phyloP scores from a whole-genome alignment of 139 green algal species.

The Tetraselmis chui region DNA sequence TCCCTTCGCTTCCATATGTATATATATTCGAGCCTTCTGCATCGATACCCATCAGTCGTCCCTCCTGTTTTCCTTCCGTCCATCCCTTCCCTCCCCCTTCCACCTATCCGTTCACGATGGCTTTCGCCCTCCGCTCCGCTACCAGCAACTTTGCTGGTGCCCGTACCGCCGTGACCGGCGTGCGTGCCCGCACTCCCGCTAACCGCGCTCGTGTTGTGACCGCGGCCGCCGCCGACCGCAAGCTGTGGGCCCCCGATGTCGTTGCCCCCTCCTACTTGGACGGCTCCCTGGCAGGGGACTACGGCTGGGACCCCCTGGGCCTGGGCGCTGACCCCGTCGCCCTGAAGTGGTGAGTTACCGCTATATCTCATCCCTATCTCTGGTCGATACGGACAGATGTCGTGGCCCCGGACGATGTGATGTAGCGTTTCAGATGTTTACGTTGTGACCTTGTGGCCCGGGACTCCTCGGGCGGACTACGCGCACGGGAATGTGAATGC shows the following conservation, averaged over 20 bases:
- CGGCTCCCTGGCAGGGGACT: conserved; percentile 17
- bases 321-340: conserved; percentile 6
- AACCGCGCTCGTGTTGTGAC: background rate
- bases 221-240: conserved; percentile 6
- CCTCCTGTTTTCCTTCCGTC: background rate
- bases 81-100: background rate
- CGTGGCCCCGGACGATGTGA: too few relatives aligned
- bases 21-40: too few relatives aligned
- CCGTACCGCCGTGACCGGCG: background rate
- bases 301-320: conserved; percentile 22
- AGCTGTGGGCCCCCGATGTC: conserved; percentile 10
- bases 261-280: conserved; percentile 14
- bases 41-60: background rate
- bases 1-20: background rate
- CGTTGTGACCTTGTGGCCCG: too few relatives aligned
- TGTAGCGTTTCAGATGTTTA: too few relatives aligned
- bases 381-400: too few relatives aligned
- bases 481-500: too few relatives aligned
- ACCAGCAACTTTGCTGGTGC: background rate
- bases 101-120: background rate
- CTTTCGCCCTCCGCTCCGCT: background rate
- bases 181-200: background rate
- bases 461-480: too few relatives aligned
- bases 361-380: too few relatives aligned
- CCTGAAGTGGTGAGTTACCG: conserved; percentile 4